Conservation (phyloP, 2,329 filamentous ascomycete genomes). For the Blastomyces parvus region DNA sequence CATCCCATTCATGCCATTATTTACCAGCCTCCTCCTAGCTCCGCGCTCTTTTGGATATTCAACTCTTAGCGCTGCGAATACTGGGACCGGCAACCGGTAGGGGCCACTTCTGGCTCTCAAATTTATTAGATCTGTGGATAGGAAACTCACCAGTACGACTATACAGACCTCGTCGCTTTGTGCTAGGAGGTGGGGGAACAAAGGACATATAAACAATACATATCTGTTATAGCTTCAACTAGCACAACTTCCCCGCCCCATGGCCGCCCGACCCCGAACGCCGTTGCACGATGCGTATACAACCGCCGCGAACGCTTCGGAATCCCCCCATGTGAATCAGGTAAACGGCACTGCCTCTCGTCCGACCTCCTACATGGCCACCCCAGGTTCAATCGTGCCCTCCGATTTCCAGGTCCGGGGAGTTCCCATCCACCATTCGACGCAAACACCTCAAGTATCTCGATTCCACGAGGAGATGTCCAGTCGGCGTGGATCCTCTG, state of each 20-base stretch:
- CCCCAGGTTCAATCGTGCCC: slow-evolving; percentile 20
- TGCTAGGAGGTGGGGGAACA: neutral
- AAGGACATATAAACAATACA: neutral
- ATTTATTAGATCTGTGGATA: neutral
- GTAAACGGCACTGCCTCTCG: slow-evolving; percentile 28
- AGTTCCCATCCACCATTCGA: slow-evolving; percentile 24
- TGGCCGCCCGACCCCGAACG: slow-evolving; percentile 32
- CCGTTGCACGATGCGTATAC: slow-evolving; percentile 32
- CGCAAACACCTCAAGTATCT: slow-evolving; percentile 25
- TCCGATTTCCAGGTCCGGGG: slow-evolving; percentile 32
- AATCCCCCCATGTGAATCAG: slow-evolving; percentile 25
- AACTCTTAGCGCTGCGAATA: neutral
- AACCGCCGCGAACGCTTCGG: slow-evolving; percentile 23
- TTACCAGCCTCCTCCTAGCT: neutral
- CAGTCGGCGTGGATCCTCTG: slow-evolving; percentile 29
- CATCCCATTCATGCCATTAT: neutral
- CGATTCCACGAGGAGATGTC: slow-evolving; percentile 33
- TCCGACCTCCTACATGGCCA: slow-evolving; percentile 33
- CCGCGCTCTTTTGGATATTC: neutral
- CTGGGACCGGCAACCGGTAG: neutral
- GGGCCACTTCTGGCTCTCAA: neutral
- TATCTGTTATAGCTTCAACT: neutral
- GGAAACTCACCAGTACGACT: neutral
- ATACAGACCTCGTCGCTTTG: neutral
- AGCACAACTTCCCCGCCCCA: slow-evolving; percentile 10